phyloP scores from a whole-genome alignment of 31 red algal species.

The Pterothamnion heteromorphum region DNA sequence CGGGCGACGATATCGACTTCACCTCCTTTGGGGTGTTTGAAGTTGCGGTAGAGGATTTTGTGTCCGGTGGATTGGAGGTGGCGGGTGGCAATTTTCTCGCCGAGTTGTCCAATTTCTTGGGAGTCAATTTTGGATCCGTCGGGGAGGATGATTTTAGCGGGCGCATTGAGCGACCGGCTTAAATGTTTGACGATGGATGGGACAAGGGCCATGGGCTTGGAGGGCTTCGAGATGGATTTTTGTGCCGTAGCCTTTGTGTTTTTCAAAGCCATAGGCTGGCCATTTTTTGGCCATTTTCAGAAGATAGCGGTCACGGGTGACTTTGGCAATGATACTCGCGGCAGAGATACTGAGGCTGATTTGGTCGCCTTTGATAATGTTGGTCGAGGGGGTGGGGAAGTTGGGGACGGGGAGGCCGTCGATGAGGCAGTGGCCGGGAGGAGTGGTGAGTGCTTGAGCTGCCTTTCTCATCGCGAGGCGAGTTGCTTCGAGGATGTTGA shows the following conservation, averaged over 20 bases:
- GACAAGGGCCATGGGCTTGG: slow-evolving; percentile 46
- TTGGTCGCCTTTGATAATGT: slow-evolving; percentile 23
- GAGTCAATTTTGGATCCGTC: no score
- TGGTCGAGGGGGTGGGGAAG: not conserved
- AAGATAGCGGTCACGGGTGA: slow-evolving; percentile 60
- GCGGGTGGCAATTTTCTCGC: not conserved
- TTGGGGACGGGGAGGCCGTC: slow-evolving; percentile 33
- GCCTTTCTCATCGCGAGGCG: slow-evolving; percentile 18
- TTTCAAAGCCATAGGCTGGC: slow-evolving; percentile 68
- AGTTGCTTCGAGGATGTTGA: slow-evolving; percentile 48
- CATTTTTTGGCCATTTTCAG: slow-evolving; percentile 27
- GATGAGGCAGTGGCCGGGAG: not conserved
- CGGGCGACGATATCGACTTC: not conserved
- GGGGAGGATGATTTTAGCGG: no score
- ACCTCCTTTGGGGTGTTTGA: not conserved
- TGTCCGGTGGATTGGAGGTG: not conserved
- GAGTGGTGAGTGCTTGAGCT: not conserved
- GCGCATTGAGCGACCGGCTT: slow-evolving; percentile 61
- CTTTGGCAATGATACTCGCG: slow-evolving; percentile 60
- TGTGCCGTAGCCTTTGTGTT: slow-evolving; percentile 58
- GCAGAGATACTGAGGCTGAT: slow-evolving; percentile 2
- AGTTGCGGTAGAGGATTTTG: not conserved
- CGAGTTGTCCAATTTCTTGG: not conserved
- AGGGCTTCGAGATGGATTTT: slow-evolving; percentile 44
- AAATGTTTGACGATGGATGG: slow-evolving; percentile 59